phyloP scores from a whole-genome alignment of 192 early-diverging fungal species.

The Dissophora globulifera region DNA sequence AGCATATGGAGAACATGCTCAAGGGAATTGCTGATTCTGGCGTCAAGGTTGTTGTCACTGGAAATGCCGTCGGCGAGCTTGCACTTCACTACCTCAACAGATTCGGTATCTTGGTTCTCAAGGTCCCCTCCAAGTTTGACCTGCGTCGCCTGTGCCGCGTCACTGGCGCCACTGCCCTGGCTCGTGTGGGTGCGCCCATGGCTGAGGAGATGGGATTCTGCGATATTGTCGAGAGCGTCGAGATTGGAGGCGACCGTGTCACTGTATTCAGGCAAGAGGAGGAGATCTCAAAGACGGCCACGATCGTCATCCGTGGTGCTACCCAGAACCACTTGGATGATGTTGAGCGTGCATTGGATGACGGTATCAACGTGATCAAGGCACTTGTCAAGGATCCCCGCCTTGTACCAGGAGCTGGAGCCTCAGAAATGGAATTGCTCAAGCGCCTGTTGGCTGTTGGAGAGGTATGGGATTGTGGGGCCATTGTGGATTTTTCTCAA shows the following conservation, averaged over 20 bases:
- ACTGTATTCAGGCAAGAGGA: constrained; percentile 97
- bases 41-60: constrained; percentile 92
- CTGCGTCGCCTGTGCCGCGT: constrained; percentile 94
- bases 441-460: constrained; percentile 80
- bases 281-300: constrained; percentile 88
- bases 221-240: constrained; percentile 95
- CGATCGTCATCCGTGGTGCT: constrained; percentile 95
- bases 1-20: constrained; percentile 86
- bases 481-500: background rate
- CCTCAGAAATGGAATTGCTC: constrained; percentile 92
- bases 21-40: constrained; percentile 91
- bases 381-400: constrained; percentile 86
- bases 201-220: constrained; percentile 98
- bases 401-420: constrained; percentile 93
- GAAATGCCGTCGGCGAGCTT: constrained; percentile 90
- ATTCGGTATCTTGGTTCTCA: constrained; percentile 88
- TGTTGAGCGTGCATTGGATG: constrained; percentile 96
- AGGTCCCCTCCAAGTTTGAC: constrained; percentile 96
- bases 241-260: constrained; percentile 97
- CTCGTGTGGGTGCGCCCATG: constrained; percentile 91
- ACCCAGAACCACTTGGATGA: constrained; percentile 97
- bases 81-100: constrained; percentile 96
- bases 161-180: constrained; percentile 90
- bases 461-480: constrained; percentile 58
- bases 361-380: constrained; percentile 97